phyloP scores from a whole-genome alignment of 2,329 filamentous ascomycete species.

The Microsporum audouinii region DNA sequence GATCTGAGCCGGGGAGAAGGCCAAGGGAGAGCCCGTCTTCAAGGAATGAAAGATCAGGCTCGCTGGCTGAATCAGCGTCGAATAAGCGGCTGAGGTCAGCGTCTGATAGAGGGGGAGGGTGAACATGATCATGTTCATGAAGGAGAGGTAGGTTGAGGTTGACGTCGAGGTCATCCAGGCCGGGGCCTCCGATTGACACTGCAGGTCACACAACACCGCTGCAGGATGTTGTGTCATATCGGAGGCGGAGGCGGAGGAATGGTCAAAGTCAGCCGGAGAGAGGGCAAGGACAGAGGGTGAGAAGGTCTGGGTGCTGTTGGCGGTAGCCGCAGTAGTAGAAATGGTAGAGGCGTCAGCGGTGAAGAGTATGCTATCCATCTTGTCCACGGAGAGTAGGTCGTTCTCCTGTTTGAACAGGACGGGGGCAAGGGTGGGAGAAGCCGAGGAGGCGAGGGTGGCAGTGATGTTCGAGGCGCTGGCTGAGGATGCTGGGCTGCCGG shows the following conservation, averaged over 20 bases:
- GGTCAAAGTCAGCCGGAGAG: constrained; percentile 31
- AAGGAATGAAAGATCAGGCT: constrained; percentile 64
- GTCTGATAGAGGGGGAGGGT: constrained; percentile 56
- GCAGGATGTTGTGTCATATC: constrained; percentile 99
- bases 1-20: constrained; percentile 44
- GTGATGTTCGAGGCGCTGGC: constrained; percentile 5
- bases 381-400: constrained; percentile 32
- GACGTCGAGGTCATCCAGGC: constrained; percentile 32
- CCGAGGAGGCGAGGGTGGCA: constrained; percentile 25
- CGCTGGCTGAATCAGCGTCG: constrained; percentile 55
- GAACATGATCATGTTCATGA: constrained; percentile 37
- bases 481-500: neutral
- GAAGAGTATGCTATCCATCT: constrained; percentile 17
- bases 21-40: constrained; percentile 65
- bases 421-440: constrained; percentile 31
- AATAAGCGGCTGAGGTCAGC: constrained; percentile 51
- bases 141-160: constrained; percentile 37
- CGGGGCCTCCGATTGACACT: constrained; percentile 79
- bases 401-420: constrained; percentile 36
- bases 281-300: constrained; percentile 28
- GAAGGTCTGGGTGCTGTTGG: constrained; percentile 14
- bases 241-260: constrained; percentile 45
- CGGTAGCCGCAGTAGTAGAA: neutral
- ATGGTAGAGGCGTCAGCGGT: constrained; percentile 11
- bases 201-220: constrained; percentile 99